These are phyloP conservation scores for Calonectria honghensis DNA, from an alignment of 2,329 filamentous ascomycete genomes.

Conservation along the genomic window DNA sequence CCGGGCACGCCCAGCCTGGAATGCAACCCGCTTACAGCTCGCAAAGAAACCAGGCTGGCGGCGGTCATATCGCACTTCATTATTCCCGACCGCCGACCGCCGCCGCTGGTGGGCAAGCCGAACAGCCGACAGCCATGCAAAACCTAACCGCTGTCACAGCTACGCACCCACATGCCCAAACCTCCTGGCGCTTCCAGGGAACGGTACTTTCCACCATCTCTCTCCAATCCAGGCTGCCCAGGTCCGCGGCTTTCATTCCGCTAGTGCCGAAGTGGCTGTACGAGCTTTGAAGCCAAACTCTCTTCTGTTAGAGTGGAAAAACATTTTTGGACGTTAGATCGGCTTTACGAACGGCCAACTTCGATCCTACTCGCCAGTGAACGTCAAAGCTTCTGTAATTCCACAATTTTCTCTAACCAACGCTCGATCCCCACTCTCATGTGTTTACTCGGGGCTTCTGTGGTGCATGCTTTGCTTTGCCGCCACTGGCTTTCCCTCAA, in stretches of 20 bases:
- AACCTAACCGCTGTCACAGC: conserved; percentile 22
- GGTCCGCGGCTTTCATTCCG: conserved; percentile 22
- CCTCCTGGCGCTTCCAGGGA: neutral
- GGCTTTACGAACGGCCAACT: conserved; percentile 3
- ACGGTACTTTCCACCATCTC: conserved; percentile 25
- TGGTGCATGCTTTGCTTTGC: conserved; percentile 24
- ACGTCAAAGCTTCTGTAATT: conserved; percentile 17
- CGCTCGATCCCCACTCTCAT: conserved; percentile 2
- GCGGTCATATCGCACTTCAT: conserved; percentile 22
- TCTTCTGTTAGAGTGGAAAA: conserved; percentile 17
- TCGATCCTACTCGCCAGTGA: conserved; percentile 15
- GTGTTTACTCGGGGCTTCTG: conserved; percentile 19
- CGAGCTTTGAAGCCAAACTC: neutral
- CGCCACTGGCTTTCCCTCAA: conserved; percentile 10
- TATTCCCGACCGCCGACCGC: conserved; percentile 19
- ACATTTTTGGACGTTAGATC: conserved; percentile 21
- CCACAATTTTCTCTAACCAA: neutral
- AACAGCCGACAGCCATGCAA: conserved; percentile 29
- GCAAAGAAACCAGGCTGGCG: conserved; percentile 7
- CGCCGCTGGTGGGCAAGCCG: conserved; percentile 23
- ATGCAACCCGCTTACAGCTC: conserved; percentile 35
- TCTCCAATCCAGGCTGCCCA: conserved; percentile 12
- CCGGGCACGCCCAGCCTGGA: conserved; percentile 32
- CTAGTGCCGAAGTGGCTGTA: conserved; percentile 26
- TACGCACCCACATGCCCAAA: conserved; percentile 24